Conservation (phyloP, 1,284 basidiomycete genomes). For the Cryptococcus floricola region DNA sequence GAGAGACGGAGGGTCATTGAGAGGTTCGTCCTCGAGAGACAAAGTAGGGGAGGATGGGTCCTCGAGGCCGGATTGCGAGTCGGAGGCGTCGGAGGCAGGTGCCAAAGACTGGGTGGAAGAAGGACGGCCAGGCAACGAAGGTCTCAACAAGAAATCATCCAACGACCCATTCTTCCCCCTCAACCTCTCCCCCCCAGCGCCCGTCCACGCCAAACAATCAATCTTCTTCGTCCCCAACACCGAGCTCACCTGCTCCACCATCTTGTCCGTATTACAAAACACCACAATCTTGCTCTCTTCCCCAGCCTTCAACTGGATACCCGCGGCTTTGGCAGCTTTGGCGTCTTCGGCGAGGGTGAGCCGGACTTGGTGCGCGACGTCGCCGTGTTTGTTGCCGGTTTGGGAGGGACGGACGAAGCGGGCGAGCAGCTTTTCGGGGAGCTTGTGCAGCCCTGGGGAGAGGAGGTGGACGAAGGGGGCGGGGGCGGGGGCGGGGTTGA, state of each 20-base stretch:
- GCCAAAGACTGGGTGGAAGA: too few relatives aligned
- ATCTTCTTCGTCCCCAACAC: constrained; percentile 61
- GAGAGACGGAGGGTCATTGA: background rate
- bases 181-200: constrained; percentile 56
- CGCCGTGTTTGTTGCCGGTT: constrained; percentile 67
- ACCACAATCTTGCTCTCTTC: constrained; percentile 60
- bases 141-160: constrained; percentile 54
- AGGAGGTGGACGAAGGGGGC: constrained; percentile 57
- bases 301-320: background rate
- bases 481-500: background rate
- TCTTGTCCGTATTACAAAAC: constrained; percentile 71
- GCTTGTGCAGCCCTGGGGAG: constrained; percentile 71
- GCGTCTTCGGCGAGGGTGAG: constrained; percentile 71
- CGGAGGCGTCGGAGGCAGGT: too few relatives aligned
- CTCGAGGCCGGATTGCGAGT: too few relatives aligned
- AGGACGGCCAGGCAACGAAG: background rate
- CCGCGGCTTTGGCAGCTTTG: constrained; percentile 31
- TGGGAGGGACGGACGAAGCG: constrained; percentile 70
- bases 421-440: constrained; percentile 65
- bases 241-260: constrained; percentile 60
- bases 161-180: constrained; percentile 70
- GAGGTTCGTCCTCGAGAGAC: background rate
- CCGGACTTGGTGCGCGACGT: constrained; percentile 69
- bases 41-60: too few relatives aligned
- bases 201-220: constrained; percentile 61